Percentiles rank a stretch among this genome's conserved stretches.
phyloP scores from a whole-genome alignment of 2,329 filamentous ascomycete genomes.

The Taxawa tesnikishii region DNA sequence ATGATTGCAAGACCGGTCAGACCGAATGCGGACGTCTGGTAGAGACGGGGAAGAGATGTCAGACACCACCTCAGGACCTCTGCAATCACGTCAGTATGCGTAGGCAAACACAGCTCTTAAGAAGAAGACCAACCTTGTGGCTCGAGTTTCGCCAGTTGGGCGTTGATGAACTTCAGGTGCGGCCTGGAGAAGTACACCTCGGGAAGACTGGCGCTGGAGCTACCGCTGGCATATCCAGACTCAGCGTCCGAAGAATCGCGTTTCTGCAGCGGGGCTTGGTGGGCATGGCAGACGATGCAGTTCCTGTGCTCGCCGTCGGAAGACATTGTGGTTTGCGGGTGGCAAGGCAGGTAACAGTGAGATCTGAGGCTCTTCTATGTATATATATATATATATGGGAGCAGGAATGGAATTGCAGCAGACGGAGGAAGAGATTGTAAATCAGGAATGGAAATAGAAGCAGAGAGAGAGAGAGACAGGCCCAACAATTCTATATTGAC shows the following conservation, averaged over 20 bases:
- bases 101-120: background rate
- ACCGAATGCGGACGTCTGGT: slow-evolving; percentile 39
- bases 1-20: slow-evolving; percentile 39
- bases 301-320: background rate
- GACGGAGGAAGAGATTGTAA: no score
- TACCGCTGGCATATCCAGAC: slow-evolving; percentile 73
- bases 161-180: slow-evolving; percentile 84
- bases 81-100: slow-evolving; percentile 19
- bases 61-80: slow-evolving; percentile 90
- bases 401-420: no score
- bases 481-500: slow-evolving; percentile 2
- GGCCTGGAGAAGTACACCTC: slow-evolving; percentile 75
- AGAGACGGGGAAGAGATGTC: slow-evolving; percentile 78
- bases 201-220: slow-evolving; percentile 53
- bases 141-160: slow-evolving; percentile 74
- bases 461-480: slow-evolving; percentile 1
- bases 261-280: slow-evolving; percentile 2
- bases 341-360: no score
- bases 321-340: background rate
- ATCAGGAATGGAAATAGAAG: no score
- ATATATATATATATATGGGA: no score
- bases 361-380: no score
- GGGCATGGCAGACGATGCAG: background rate
- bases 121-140: slow-evolving; percentile 47
- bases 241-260: slow-evolving; percentile 34